Conservation (phyloP, 176 grass and related monocot species). For the Neostapfia colusana region DNA sequence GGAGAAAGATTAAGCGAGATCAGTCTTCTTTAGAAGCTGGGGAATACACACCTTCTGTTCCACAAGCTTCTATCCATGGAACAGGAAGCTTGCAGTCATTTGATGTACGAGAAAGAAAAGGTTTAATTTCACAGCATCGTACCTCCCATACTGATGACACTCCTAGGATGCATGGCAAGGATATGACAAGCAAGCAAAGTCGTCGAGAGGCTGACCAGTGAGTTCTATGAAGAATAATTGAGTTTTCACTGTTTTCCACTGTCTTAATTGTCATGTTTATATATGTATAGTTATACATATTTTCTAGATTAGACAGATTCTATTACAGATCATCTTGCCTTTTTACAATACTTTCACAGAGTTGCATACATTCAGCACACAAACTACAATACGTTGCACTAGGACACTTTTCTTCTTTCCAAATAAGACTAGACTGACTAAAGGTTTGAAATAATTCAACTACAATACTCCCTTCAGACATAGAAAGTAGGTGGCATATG, state of each 20-base stretch:
- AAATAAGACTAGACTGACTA: background rate
- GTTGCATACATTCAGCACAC: background rate
- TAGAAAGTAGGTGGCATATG: background rate
- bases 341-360: background rate
- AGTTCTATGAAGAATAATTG: constrained; percentile 46
- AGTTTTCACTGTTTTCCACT: background rate
- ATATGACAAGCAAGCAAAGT: constrained; percentile 75
- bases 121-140: constrained; percentile 63
- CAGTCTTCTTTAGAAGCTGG: constrained; percentile 73
- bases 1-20: constrained; percentile 79
- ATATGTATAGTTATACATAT: background rate
- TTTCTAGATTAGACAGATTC: background rate
- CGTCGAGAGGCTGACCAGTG: constrained; percentile 91
- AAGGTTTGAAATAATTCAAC: constrained; percentile 5
- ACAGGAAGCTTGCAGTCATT: constrained; percentile 44
- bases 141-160: constrained; percentile 62
- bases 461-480: background rate
- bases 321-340: background rate
- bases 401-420: constrained; percentile 10
- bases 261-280: constrained; percentile 3
- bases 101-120: constrained; percentile 82
- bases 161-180: constrained; percentile 81
- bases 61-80: constrained; percentile 54
- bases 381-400: background rate
- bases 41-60: constrained; percentile 67